A percentile compares a stretch with the other conserved stretches of the same genome.
Evolutionary conservation across 2,329 filamentous ascomycete genomes (phyloP).

Genomic region (Pyrenophora graminea): DNA sequence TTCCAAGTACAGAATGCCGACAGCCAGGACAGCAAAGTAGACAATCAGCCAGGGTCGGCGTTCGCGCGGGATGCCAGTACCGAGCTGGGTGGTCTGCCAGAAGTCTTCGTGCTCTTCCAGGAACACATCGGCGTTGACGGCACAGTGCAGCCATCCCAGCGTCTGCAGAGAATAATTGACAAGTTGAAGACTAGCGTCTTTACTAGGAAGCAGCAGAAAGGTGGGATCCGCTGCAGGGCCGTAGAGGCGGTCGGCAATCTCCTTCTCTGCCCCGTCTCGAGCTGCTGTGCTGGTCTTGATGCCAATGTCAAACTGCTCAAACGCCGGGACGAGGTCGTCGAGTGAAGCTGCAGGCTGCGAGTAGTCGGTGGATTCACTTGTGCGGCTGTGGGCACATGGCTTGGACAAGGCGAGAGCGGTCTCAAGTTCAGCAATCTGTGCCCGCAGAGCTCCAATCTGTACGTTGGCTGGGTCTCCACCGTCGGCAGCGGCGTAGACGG

Average conservation of each 20-base stretch:
- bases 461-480: conserved; percentile 1
- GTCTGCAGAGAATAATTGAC: conserved; percentile 13
- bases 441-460: conserved; percentile 10
- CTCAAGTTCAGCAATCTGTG: conserved; percentile 19
- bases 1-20: conserved; percentile 13
- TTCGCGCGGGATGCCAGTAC: conserved; percentile 5
- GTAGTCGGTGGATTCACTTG: conserved; percentile 10
- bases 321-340: conserved; percentile 15
- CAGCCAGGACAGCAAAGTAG: conserved; percentile 16
- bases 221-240: conserved; percentile 16
- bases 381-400: conserved; percentile 16
- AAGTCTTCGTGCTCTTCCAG: conserved; percentile 13
- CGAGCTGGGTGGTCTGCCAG: conserved; percentile 10
- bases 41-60: conserved; percentile 11
- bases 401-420: conserved; percentile 16
- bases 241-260: conserved; percentile 12
- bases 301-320: conserved; percentile 18
- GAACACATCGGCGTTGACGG: conserved; percentile 9
- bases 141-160: conserved; percentile 18
- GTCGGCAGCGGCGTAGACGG: conserved; percentile 10
- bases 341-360: conserved; percentile 7
- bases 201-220: conserved; percentile 15
- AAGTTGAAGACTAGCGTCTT: conserved; percentile 8
- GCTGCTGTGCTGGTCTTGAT: conserved; percentile 3
- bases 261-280: conserved; percentile 4